A percentile compares a stretch with the other conserved stretches of the same genome.
Evolutionary conservation across 2,329 filamentous ascomycete species (phyloP).

Genomic region (Penicillium decumbens): DNA sequence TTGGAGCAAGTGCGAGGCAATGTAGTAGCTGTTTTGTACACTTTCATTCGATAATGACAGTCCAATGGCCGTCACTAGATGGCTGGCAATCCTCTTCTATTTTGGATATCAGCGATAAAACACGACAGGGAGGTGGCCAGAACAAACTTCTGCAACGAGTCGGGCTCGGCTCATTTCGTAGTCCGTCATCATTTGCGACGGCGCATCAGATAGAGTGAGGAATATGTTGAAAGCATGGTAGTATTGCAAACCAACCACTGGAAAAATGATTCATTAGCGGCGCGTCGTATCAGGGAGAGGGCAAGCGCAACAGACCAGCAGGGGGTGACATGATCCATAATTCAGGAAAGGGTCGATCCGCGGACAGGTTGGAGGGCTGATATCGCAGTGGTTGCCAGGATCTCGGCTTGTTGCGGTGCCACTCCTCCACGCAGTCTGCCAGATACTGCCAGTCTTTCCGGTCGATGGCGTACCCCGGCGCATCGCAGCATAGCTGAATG

Average conservation of each 20-base stretch:
- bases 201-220: conserved; percentile 24
- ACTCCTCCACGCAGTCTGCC: conserved; percentile 25
- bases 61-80: conserved; percentile 28
- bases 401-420: conserved; percentile 27
- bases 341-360: conserved; percentile 29
- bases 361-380: conserved; percentile 19
- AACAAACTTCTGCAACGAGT: conserved; percentile 23
- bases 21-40: conserved; percentile 30
- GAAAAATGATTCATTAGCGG: background rate
- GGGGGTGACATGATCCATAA: conserved; percentile 34
- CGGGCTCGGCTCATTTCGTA: conserved; percentile 24
- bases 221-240: conserved; percentile 32
- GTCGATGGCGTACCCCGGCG: conserved; percentile 18
- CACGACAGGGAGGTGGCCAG: background rate
- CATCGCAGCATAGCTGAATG: conserved; percentile 25
- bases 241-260: conserved; percentile 36
- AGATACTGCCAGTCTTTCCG: conserved; percentile 23
- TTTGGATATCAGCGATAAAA: conserved; percentile 1
- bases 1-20: conserved; percentile 28
- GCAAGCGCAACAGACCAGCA: conserved; percentile 23
- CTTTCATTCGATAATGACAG: conserved; percentile 30
- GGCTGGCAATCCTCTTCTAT: conserved; percentile 26
- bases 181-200: conserved; percentile 19
- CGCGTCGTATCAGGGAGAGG: background rate
- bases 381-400: conserved; percentile 33